Conservation (phyloP, 495 filamentous ascomycete species). For the Antarctomyces pellizariae region DNA sequence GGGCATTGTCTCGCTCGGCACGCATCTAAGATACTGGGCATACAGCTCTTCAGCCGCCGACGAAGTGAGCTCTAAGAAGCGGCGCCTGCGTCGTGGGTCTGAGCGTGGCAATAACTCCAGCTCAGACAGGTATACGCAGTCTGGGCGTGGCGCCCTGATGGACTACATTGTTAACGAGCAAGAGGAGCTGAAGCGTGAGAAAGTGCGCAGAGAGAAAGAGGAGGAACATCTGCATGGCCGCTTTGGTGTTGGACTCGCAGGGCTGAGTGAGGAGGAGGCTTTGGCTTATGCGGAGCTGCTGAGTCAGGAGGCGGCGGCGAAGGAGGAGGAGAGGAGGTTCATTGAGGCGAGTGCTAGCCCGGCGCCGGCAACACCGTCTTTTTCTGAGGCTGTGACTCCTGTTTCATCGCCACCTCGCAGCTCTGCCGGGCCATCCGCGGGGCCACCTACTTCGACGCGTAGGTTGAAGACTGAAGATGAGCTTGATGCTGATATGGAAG, state of each 20-base stretch:
- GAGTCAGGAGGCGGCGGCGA: conserved; percentile 50
- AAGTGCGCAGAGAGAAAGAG: conserved; percentile 28
- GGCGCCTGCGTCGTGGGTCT: conserved; percentile 28
- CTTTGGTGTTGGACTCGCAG: conserved; percentile 60
- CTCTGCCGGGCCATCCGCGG: conserved; percentile 20
- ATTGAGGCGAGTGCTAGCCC: conserved; percentile 32
- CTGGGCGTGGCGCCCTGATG: conserved; percentile 36
- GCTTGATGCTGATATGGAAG: conserved; percentile 52
- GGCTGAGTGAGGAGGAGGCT: conserved; percentile 69
- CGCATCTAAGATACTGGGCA: conserved; percentile 75
- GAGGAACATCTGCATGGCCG: conserved; percentile 43
- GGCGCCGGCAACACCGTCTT: too few species aligned
- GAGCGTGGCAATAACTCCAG: conserved; percentile 34
- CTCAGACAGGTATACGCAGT: conserved; percentile 30
- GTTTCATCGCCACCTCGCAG: conserved; percentile 27
- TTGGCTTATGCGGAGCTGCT: conserved; percentile 74
- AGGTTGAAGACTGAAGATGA: conserved; percentile 30
- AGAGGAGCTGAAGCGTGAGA: conserved; percentile 56
- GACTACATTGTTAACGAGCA: conserved; percentile 70
- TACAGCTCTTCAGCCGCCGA: conserved; percentile 55
- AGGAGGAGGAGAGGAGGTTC: conserved; percentile 32
- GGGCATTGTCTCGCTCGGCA: conserved; percentile 76
- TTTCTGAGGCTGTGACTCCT: too few species aligned
- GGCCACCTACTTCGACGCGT: conserved; percentile 16
- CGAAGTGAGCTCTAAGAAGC: conserved; percentile 38